Conservation (phyloP, 169 alveolate species). For the Eimeria brunetti region DNA sequence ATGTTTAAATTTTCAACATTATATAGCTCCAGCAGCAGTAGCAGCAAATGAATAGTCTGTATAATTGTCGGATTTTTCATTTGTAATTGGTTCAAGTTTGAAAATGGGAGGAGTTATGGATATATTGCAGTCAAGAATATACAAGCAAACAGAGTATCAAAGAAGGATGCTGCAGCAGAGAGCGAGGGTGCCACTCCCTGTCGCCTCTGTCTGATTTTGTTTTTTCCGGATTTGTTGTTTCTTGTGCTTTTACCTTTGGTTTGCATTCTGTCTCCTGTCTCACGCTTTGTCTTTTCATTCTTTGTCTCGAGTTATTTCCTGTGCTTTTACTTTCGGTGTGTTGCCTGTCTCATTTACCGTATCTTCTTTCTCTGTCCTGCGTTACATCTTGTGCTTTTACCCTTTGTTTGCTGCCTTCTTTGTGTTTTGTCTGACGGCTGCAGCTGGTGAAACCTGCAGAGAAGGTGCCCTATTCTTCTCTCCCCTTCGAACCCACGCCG, state of each 20-base stretch:
- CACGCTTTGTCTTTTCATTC: too few relatives aligned
- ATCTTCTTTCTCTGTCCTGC: not conserved
- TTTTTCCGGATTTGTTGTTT: too few relatives aligned
- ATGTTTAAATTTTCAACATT: too few relatives aligned
- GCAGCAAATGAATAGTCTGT: not conserved
- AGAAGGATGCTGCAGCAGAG: not conserved
- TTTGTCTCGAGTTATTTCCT: too few relatives aligned
- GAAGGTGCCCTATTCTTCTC: conserved; percentile 36
- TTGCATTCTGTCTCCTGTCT: too few relatives aligned
- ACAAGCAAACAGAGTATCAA: not conserved
- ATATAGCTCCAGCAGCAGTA: too few relatives aligned
- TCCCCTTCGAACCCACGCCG: conserved; percentile 69
- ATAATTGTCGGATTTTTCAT: too few relatives aligned
- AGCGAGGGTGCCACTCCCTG: not conserved
- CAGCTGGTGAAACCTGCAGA: conserved; percentile 63
- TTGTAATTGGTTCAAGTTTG: too few relatives aligned
- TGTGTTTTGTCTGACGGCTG: not conserved
- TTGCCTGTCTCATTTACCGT: not conserved
- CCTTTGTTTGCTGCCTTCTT: not conserved
- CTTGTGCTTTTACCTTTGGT: too few relatives aligned
- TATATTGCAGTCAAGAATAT: not conserved
- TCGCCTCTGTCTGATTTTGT: too few relatives aligned
- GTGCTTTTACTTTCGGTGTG: too few relatives aligned
- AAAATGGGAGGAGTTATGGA: not conserved
- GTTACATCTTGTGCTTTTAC: not conserved